These are phyloP conservation scores for Kluyveromyces dobzhanskii DNA, from an alignment of 805 yeast genomes.

Conservation along the genomic window DNA sequence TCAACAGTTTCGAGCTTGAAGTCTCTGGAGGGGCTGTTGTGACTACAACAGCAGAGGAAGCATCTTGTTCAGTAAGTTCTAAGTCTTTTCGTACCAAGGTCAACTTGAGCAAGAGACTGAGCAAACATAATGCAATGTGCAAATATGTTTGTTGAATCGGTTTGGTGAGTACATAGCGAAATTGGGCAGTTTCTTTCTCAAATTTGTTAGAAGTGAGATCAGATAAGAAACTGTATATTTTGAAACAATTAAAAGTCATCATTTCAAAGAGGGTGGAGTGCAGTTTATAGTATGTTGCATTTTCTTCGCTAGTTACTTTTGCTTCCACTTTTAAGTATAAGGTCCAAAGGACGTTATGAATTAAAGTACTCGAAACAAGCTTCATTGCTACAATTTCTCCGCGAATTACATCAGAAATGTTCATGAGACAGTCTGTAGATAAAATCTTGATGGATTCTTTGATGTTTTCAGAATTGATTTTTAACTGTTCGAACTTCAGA, in stretches of 20 bases:
- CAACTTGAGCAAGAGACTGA: neutral
- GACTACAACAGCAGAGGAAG: too few species aligned
- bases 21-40: too few species aligned
- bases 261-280: neutral
- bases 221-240: constrained; percentile 2
- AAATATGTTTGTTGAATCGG: neutral
- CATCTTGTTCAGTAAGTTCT: too few species aligned
- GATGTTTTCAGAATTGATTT: too few species aligned
- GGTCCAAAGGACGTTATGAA: neutral
- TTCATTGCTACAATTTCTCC: neutral
- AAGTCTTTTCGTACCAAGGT: neutral
- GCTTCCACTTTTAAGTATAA: constrained; percentile 2
- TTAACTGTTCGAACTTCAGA: neutral
- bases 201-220: neutral
- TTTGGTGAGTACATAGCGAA: constrained; percentile 1
- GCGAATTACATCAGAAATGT: neutral
- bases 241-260: constrained; percentile 3
- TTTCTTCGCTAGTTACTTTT: neutral
- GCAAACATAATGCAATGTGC: neutral
- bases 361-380: neutral
- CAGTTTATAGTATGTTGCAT: neutral
- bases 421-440: neutral
- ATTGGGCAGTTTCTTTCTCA: neutral
- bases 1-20: neutral
- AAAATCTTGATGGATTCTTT: neutral